Conservation (phyloP, 2,329 filamentous ascomycete genomes). For the Nigrospora sphaerica region DNA sequence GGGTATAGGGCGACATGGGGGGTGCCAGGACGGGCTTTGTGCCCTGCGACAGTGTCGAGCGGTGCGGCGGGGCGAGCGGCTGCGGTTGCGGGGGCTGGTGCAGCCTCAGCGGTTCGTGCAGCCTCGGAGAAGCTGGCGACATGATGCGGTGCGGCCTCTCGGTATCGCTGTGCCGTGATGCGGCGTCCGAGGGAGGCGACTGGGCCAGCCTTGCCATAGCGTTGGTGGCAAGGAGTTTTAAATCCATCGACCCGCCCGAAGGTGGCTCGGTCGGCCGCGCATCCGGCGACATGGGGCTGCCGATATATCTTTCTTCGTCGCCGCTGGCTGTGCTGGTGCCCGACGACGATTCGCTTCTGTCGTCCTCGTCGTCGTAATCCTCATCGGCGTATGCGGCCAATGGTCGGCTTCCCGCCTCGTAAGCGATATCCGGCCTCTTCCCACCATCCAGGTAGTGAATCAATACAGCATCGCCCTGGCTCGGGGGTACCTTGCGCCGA, state of each 20-base stretch:
- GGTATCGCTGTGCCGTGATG: background rate
- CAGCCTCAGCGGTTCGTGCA: background rate
- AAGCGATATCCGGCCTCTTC: slow-evolving; percentile 58
- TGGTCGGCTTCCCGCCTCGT: slow-evolving; percentile 43
- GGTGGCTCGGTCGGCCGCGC: slow-evolving; percentile 7
- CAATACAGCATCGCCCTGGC: slow-evolving; percentile 60
- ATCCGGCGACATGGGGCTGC: slow-evolving; percentile 22
- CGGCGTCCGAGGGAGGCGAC: background rate
- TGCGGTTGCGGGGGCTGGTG: background rate
- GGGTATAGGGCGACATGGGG: slow-evolving; percentile 19
- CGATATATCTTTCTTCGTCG: slow-evolving; percentile 5
- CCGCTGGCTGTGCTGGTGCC: background rate
- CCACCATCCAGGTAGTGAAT: slow-evolving; percentile 57
- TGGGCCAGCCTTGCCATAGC: slow-evolving; percentile 1
- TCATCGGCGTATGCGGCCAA: slow-evolving; percentile 39
- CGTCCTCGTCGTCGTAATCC: slow-evolving; percentile 28
- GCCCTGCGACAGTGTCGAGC: background rate
- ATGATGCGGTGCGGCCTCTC: background rate
- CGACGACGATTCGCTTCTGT: slow-evolving; percentile 4
- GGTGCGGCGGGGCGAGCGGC: background rate
- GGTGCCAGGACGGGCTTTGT: slow-evolving; percentile 17
- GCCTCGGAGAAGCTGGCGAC: background rate
- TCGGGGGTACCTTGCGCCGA: slow-evolving; percentile 46
- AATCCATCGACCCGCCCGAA: background rate
- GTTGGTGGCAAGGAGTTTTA: slow-evolving; percentile 4